phyloP scores from a whole-genome alignment of 1,139 yeast genomes.

The Pichia inconspicua region DNA sequence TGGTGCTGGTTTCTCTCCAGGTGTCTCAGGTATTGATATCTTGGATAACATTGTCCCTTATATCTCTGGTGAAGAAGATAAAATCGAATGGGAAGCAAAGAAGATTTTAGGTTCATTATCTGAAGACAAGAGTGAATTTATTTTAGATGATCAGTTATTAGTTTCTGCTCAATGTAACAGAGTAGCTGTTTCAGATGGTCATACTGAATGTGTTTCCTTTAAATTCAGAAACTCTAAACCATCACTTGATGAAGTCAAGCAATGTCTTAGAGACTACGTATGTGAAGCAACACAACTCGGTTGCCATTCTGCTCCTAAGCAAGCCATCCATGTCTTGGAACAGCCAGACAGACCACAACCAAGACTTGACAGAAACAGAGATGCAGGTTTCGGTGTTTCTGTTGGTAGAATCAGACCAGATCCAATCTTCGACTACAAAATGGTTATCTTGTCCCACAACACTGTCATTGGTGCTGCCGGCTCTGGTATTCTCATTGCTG shows the following conservation, averaged over 20 bases:
- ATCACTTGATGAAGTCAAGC: conserved; percentile 68
- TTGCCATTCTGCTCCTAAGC: conserved; percentile 89
- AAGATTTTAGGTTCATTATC: conserved; percentile 73
- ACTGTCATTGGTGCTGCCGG: conserved; percentile 99
- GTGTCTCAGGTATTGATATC: conserved; percentile 91
- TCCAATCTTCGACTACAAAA: conserved; percentile 86
- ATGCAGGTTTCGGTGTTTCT: conserved; percentile 86
- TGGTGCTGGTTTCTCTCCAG: conserved; percentile 98
- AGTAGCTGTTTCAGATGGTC: conserved; percentile 96
- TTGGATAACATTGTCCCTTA: conserved; percentile 91
- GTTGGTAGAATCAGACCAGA: conserved; percentile 94
- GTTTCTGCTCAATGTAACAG: conserved; percentile 97
- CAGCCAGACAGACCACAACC: conserved; percentile 96
- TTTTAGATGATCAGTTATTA: conserved; percentile 60
- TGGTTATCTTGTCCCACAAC: conserved; percentile 94
- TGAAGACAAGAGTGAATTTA: conserved; percentile 49
- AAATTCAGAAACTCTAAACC: conserved; percentile 81
- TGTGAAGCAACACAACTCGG: conserved; percentile 75
- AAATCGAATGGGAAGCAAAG: conserved; percentile 97
- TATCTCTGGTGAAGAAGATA: conserved; percentile 96
- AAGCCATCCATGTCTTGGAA: conserved; percentile 85
- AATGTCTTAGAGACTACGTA: conserved; percentile 61
- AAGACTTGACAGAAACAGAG: conserved; percentile 93
- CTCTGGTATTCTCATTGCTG: conserved; percentile 96
- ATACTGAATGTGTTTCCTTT: conserved; percentile 88